Evolutionary conservation across 306 rosid species (phyloP), one percentile per base, ranked within the genome.

Genomic region (Castanospermum australe): DNA sequence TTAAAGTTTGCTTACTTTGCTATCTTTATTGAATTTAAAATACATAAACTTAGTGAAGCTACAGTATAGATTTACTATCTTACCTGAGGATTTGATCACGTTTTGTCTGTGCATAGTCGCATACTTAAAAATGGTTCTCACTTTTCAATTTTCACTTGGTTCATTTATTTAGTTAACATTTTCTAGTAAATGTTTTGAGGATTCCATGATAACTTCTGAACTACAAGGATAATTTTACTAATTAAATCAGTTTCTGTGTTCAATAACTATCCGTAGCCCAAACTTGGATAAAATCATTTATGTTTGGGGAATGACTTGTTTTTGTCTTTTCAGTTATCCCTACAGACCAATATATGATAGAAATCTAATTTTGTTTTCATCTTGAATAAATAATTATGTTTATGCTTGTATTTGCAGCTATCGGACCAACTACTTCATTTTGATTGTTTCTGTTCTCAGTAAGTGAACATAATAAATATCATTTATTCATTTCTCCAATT

Each of bases 341-440:
- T 41, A 20, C 9, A 65, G 71, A 38, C 3, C 55, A 50, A 71
- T 6, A 5, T 50, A 8, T 42, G 6, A 33, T 64, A 0, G 20
- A 76, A 64, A 4, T 41, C 5, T 10, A 13, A 15, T 51, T 65
- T 35, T 38, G 0, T 45, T 5, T 8, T 21, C 22, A 9, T 33
- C 0, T 48, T 14, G 35, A 9, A 48, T 35, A 36, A 63, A 35
- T 76, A 62, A 56, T 57, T 20, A 41, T 39, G 81, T 20, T 85
- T 77, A 14, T 67, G 71, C 25, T 59, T 81, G 70, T 54, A 22
- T 81, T 73, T 86, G 91, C 93, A 95, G 99, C 85, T 93, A 95
- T 71, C 83, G 98, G 75, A 95, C 98, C 81, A 95, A 93, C 89
- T 95, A 95, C 84, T 95, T 95, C 92, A 77, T 93, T 64, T 76